These are phyloP conservation scores for Ogataea polymorpha DNA, from an alignment of 805 yeast species.

Conservation along the genomic window DNA sequence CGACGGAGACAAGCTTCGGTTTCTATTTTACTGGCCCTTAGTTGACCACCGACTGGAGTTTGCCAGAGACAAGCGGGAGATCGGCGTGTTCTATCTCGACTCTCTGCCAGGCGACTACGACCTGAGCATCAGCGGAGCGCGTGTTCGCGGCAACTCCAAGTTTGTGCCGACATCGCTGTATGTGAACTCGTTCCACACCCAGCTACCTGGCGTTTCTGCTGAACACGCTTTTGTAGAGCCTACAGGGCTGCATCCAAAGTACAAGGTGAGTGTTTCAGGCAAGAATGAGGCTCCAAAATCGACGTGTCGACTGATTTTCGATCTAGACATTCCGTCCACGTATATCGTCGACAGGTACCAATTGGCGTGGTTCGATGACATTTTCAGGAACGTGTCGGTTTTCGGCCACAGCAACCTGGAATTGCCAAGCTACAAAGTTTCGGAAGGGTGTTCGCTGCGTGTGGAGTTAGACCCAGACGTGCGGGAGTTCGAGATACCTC, in stretches of 20 bases:
- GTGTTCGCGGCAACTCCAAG: conserved; percentile 11
- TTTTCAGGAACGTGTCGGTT: conserved; percentile 10
- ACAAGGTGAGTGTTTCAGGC: conserved; percentile 13
- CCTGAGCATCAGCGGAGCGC: conserved; percentile 21
- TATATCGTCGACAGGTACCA: conserved; percentile 31
- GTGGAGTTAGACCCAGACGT: conserved; percentile 18
- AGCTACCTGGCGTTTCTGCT: conserved; percentile 10
- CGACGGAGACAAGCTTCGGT: conserved; percentile 10
- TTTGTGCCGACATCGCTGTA: conserved; percentile 25
- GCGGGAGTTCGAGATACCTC: conserved; percentile 29
- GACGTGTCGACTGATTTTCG: conserved; percentile 23
- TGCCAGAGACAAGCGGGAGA: conserved; percentile 14
- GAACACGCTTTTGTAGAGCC: conserved; percentile 18
- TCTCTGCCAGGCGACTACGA: conserved; percentile 18
- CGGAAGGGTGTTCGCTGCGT: conserved; percentile 25
- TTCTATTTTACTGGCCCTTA: conserved; percentile 22
- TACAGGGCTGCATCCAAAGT: conserved; percentile 29
- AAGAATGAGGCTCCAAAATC: conserved; percentile 3
- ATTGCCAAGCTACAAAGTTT: conserved; percentile 28
- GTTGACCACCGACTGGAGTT: conserved; percentile 14
- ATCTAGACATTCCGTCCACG: conserved; percentile 25
- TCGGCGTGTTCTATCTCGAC: conserved; percentile 23
- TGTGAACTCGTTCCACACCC: conserved; percentile 21
- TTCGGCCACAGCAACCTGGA: conserved; percentile 30
- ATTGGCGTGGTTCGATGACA: conserved; percentile 9